These are phyloP conservation scores for Sambucus nigra DNA, from an alignment of 129 eudicot species.

Conservation along the genomic window DNA sequence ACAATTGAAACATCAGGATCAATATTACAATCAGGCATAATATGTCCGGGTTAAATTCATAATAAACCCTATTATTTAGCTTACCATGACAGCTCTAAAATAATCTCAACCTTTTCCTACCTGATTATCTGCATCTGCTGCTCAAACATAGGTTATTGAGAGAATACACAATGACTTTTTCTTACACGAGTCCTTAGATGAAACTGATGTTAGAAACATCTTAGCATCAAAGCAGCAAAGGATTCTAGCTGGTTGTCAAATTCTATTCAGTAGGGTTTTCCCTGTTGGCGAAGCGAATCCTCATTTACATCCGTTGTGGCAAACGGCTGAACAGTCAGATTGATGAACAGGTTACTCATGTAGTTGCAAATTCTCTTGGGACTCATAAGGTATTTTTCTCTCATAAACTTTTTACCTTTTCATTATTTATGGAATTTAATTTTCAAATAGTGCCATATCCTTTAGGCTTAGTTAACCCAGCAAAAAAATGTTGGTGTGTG, in stretches of 20 bases:
- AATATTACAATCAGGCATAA: too few relatives aligned
- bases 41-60: too few relatives aligned
- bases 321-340: conserved; percentile 89
- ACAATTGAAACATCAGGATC: too few relatives aligned
- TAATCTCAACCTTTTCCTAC: background rate
- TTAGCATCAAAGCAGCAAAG: conserved; percentile 81
- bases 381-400: conserved; percentile 68
- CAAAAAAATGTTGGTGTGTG: too few relatives aligned
- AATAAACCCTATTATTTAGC: too few relatives aligned
- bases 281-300: conserved; percentile 91
- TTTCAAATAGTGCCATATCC: too few relatives aligned
- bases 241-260: conserved; percentile 73
- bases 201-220: conserved; percentile 86
- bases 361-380: conserved; percentile 88
- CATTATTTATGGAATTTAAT: too few relatives aligned
- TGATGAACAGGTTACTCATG: conserved; percentile 92
- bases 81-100: background rate
- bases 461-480: too few relatives aligned
- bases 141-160: conserved; percentile 62
- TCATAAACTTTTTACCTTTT: background rate
- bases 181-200: conserved; percentile 54
- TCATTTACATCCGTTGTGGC: conserved; percentile 92
- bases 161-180: conserved; percentile 73
- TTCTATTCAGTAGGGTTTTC: conserved; percentile 84
- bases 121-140: conserved; percentile 1